These are phyloP conservation scores for Haberlea rhodopensis DNA, from an alignment of 257 asterid genomes.

Conservation along the genomic window DNA sequence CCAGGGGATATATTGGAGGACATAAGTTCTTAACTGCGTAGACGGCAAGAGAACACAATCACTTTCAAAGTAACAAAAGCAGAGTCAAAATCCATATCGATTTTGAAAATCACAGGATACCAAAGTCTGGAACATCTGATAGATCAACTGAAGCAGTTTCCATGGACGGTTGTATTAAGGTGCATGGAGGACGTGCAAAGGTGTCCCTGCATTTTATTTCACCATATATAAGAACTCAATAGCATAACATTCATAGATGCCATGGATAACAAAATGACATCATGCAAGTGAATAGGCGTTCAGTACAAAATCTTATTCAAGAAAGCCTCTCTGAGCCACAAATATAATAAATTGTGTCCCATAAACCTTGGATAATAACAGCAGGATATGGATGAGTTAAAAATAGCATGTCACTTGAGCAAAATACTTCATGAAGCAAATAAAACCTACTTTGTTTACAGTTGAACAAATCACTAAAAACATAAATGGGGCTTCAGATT, in stretches of 20 bases:
- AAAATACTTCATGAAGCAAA: constrained; percentile 14
- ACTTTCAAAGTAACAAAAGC: constrained; percentile 22
- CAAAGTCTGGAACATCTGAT: constrained; percentile 67
- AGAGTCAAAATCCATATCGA: constrained; percentile 21
- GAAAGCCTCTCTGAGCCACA: constrained; percentile 18
- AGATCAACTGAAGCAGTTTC: constrained; percentile 45
- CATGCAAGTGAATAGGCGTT: constrained; percentile 12
- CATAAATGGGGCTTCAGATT: background rate
- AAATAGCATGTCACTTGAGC: constrained; percentile 4
- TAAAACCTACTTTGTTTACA: constrained; percentile 7
- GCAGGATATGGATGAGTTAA: background rate
- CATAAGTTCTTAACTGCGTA: constrained; percentile 68
- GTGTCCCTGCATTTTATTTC: constrained; percentile 76
- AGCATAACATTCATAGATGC: constrained; percentile 19
- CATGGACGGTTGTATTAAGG: constrained; percentile 88
- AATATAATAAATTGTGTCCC: background rate
- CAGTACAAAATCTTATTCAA: constrained; percentile 13
- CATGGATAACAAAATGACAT: constrained; percentile 15
- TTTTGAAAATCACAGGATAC: constrained; percentile 39
- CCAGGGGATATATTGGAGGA: constrained; percentile 94
- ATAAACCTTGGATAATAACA: constrained; percentile 1
- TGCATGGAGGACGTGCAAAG: constrained; percentile 89
- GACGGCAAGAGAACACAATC: constrained; percentile 27
- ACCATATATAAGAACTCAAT: constrained; percentile 17
- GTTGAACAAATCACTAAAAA: constrained; percentile 14